Evolutionary conservation across 169 alveolate genomes (phyloP).

Genomic region (Plasmodium relictum): DNA sequence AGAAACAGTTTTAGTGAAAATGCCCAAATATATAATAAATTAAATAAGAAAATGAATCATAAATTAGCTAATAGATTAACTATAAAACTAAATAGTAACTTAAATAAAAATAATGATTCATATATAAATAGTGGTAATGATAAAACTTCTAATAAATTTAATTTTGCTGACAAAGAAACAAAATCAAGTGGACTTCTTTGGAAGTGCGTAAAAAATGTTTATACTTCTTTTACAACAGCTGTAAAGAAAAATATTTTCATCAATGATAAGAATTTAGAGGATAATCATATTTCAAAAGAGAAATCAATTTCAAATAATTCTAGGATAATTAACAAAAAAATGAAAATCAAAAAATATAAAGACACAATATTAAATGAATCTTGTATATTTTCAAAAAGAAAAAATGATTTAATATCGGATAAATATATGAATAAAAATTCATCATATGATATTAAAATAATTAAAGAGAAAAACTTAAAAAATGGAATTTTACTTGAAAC

Average conservation of each 20-base stretch:
- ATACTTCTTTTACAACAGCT: constrained; percentile 35
- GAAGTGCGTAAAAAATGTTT: constrained; percentile 44
- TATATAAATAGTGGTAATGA: neutral
- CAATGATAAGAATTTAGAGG: neutral
- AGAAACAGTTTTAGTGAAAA: neutral
- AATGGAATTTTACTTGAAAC: neutral
- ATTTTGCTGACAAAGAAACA: neutral
- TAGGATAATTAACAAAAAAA: constrained; percentile 33
- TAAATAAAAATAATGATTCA: neutral
- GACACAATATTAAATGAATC: neutral
- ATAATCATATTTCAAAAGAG: neutral
- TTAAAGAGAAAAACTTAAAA: constrained; percentile 1
- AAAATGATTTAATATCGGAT: neutral
- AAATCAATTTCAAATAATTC: constrained; percentile 26
- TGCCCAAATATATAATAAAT: neutral
- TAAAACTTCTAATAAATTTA: neutral
- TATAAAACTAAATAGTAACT: neutral
- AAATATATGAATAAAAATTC: neutral
- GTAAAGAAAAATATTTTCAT: constrained; percentile 59
- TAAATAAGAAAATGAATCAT: neutral
- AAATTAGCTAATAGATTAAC: neutral
- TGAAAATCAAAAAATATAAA: constrained; percentile 14
- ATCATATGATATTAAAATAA: neutral
- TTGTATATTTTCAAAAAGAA: neutral
- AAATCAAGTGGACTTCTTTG: constrained; percentile 17